Conservation (phyloP, 257 asterid species). For the Gardenia jasminoides region DNA sequence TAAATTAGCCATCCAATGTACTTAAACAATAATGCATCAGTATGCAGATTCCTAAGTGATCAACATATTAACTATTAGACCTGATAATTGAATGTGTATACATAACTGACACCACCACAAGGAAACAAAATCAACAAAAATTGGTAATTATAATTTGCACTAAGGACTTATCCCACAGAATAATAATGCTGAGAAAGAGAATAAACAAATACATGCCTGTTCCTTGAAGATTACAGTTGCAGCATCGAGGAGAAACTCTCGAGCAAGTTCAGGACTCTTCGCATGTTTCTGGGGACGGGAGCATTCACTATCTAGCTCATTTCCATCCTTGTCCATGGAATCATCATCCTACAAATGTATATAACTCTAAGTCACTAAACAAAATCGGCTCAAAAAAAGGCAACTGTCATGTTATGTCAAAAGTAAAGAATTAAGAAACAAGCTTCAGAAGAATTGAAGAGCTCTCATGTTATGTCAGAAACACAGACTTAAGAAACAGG, state of each 20-base stretch:
- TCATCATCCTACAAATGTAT: conserved; percentile 78
- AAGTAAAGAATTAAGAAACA: not conserved
- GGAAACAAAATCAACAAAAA: conserved; percentile 2
- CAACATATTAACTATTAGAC: not conserved
- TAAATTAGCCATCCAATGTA: not conserved
- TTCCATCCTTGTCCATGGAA: conserved; percentile 94
- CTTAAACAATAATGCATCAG: not conserved
- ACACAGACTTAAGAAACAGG: not conserved
- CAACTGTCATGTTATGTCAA: not conserved
- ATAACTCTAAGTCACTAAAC: conserved; percentile 12
- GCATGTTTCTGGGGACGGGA: conserved; percentile 99
- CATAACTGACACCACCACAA: not conserved
- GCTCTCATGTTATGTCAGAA: not conserved
- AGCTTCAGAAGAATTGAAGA: not conserved
- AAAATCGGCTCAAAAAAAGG: not conserved
- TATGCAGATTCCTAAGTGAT: not conserved
- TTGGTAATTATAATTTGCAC: not conserved
- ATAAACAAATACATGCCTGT: conserved; percentile 60
- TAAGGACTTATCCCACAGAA: not conserved
- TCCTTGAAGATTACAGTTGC: conserved; percentile 98
- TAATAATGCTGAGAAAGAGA: not conserved
- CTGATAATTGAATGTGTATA: not conserved
- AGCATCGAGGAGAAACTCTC: conserved; percentile 98
- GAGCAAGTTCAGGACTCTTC: conserved; percentile 99
- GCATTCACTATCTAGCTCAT: conserved; percentile 89